Evolutionary conservation across 306 rosid species (phyloP).

Genomic region (Pueraria montana): DNA sequence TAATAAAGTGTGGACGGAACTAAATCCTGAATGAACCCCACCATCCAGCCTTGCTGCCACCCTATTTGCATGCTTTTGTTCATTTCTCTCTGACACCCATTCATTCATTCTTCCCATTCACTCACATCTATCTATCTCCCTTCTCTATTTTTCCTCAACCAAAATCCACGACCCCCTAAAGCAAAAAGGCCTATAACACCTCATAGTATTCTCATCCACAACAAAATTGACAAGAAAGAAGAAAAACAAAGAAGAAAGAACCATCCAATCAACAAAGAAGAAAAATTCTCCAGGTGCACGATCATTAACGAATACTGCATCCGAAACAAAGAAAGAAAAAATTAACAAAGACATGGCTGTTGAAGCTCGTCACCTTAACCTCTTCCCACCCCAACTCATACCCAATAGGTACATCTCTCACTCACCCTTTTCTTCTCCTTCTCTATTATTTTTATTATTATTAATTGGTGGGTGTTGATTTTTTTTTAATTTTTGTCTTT

Average conservation of each 20-base stretch:
- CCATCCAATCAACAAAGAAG: too few species aligned
- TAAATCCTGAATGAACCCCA: conserved; percentile 79
- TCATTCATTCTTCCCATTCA: conserved; percentile 13
- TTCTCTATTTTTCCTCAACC: neutral
- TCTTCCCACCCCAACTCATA: conserved; percentile 67
- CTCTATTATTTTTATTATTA: too few species aligned
- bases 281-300: too few species aligned
- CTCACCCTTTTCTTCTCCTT: neutral
- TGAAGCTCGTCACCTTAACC: conserved; percentile 74
- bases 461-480: neutral
- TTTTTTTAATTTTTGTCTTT: neutral
- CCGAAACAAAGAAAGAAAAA: too few species aligned
- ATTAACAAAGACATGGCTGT: conserved; percentile 68
- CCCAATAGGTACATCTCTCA: conserved; percentile 59
- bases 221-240: too few species aligned
- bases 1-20: conserved; percentile 44
- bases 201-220: too few species aligned
- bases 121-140: neutral
- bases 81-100: conserved; percentile 46
- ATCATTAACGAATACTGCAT: too few species aligned
- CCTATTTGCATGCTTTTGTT: conserved; percentile 63
- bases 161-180: too few species aligned
- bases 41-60: conserved; percentile 63
- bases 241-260: too few species aligned
- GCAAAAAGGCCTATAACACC: too few species aligned